Percentiles rank a stretch among this genome's conserved stretches.
phyloP scores from a whole-genome alignment of 1,284 basidiomycete species.

The Malassezia cuniculi region DNA sequence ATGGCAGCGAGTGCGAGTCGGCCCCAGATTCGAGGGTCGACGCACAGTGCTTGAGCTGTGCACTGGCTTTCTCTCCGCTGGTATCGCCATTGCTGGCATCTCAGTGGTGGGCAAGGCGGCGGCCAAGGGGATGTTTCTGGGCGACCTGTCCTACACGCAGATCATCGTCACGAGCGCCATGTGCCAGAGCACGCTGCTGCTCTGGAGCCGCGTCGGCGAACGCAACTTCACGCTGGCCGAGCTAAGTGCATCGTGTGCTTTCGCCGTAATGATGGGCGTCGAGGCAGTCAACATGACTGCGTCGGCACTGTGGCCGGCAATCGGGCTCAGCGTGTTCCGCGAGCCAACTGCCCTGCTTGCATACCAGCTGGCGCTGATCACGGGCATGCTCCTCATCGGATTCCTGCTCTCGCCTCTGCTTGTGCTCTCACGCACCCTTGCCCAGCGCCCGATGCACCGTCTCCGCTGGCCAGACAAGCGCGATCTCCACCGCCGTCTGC shows the following conservation, averaged over 20 bases:
- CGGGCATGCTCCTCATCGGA: conserved; percentile 78
- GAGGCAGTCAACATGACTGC: conserved; percentile 49
- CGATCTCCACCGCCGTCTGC: conserved; percentile 63
- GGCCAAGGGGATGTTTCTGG: too few relatives aligned
- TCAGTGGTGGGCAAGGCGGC: too few relatives aligned
- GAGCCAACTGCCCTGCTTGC: conserved; percentile 80
- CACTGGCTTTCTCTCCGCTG: too few relatives aligned
- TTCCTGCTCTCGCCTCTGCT: conserved; percentile 89
- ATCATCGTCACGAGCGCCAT: too few relatives aligned
- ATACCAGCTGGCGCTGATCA: conserved; percentile 84
- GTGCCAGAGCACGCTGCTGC: conserved; percentile 82
- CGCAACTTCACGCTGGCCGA: conserved; percentile 90
- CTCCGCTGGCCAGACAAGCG: conserved; percentile 79
- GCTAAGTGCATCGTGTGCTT: conserved; percentile 70
- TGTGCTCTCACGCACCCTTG: conserved; percentile 79
- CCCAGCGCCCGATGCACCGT: conserved; percentile 76
- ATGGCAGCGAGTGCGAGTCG: too few relatives aligned
- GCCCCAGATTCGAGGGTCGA: too few relatives aligned
- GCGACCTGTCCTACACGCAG: too few relatives aligned
- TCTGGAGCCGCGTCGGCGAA: conserved; percentile 75
- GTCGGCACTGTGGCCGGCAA: conserved; percentile 1
- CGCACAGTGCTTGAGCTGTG: too few relatives aligned
- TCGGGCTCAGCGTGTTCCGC: conserved; percentile 74
- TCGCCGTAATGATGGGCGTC: conserved; percentile 72
- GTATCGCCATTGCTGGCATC: too few relatives aligned